Evolutionary conservation across 768 basidiomycete species (phyloP).

Genomic region (Lactarius indigo): DNA sequence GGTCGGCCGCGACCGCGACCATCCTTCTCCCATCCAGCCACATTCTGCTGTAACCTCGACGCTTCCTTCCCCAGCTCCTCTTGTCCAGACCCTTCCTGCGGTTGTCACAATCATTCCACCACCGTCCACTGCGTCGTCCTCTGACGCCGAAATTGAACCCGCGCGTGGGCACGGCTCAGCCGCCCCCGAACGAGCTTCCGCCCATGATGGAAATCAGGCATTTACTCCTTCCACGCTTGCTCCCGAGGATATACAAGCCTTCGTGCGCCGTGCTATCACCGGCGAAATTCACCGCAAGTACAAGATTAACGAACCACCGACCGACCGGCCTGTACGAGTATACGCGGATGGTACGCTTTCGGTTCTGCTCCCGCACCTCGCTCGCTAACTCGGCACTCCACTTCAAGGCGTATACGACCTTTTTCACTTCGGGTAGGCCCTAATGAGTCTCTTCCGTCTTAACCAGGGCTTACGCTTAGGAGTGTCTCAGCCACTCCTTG

Average conservation of each 20-base stretch:
- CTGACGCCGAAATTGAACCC: constrained; percentile 24
- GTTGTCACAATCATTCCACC: constrained; percentile 8
- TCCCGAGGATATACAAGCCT: constrained; percentile 74
- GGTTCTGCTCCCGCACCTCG: constrained; percentile 1
- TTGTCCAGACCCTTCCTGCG: constrained; percentile 18
- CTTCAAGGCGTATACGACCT: constrained; percentile 89
- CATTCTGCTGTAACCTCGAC: constrained; percentile 29
- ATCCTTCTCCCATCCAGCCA: constrained; percentile 30
- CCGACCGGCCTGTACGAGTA: constrained; percentile 75
- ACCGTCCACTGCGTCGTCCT: constrained; percentile 21
- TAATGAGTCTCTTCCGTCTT: constrained; percentile 27
- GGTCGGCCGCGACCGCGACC: constrained; percentile 43
- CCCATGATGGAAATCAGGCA: constrained; percentile 27
- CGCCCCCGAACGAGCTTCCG: constrained; percentile 28
- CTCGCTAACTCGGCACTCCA: background rate
- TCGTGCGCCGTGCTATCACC: constrained; percentile 71
- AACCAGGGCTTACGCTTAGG: constrained; percentile 8
- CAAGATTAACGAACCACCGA: constrained; percentile 83
- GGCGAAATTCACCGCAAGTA: constrained; percentile 65
- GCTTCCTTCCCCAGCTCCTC: constrained; percentile 22
- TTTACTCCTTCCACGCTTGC: constrained; percentile 69
- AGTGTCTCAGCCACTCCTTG: constrained; percentile 75
- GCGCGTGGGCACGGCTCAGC: constrained; percentile 9
- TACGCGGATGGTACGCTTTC: constrained; percentile 82
- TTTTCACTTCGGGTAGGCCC: constrained; percentile 84